phyloP scores from a whole-genome alignment of 164 flowering plant species.

The Dillenia suffruticosa region DNA sequence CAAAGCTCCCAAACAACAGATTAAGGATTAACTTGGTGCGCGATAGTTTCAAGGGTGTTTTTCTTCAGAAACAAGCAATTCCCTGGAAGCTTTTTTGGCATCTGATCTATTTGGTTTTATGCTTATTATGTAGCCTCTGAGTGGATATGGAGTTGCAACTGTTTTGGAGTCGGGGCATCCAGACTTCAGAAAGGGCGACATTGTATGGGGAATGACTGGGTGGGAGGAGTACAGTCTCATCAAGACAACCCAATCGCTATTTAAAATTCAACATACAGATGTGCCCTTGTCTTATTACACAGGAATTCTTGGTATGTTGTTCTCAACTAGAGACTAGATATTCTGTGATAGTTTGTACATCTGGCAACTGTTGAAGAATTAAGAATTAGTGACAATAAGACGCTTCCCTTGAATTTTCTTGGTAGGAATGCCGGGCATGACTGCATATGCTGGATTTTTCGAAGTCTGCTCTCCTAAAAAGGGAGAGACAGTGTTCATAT shows the following conservation, averaged over 20 bases:
- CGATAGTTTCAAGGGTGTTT: no score
- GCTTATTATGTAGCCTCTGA: slow-evolving; percentile 16
- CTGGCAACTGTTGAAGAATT: background rate
- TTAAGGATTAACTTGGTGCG: no score
- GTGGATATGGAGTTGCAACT: slow-evolving; percentile 31
- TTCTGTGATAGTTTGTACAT: background rate
- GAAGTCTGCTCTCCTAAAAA: slow-evolving; percentile 34
- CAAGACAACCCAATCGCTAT: background rate
- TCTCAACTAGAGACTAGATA: background rate
- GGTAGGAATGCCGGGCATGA: slow-evolving; percentile 39
- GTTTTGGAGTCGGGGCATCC: slow-evolving; percentile 27
- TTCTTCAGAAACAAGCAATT: no score
- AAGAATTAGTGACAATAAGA: background rate
- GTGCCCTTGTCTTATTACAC: slow-evolving; percentile 36
- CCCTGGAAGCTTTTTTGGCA: no score
- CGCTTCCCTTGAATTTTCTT: no score
- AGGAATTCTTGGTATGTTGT: slow-evolving; percentile 35
- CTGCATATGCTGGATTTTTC: slow-evolving; percentile 33
- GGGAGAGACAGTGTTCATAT: slow-evolving; percentile 27
- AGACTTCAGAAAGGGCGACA: slow-evolving; percentile 21
- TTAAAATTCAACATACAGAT: slow-evolving; percentile 23
- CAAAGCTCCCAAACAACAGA: no score
- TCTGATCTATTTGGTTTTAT: no score
- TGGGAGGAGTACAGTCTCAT: slow-evolving; percentile 41
- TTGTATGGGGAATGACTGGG: slow-evolving; percentile 34